Percentiles rank a stretch among this genome's conserved stretches.
phyloP scores from a whole-genome alignment of 306 rosid genomes.

The Prunus davidiana region DNA sequence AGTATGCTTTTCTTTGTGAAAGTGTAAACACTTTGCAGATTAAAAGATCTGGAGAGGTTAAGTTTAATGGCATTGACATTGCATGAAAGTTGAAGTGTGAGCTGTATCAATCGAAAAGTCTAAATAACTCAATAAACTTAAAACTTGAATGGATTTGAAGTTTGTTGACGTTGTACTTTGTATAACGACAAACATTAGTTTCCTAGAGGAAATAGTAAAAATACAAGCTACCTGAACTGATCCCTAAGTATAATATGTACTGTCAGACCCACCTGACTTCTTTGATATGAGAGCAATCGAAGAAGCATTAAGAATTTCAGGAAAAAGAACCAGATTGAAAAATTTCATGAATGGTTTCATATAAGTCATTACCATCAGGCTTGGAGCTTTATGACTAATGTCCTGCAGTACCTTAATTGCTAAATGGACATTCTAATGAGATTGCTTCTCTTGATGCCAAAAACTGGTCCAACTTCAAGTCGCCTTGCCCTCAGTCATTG shows the following conservation, averaged over 20 bases:
- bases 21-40: too few species aligned
- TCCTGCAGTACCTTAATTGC: not conserved
- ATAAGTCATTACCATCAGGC: not conserved
- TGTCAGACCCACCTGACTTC: too few species aligned
- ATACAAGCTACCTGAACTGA: not conserved
- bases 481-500: too few species aligned
- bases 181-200: not conserved
- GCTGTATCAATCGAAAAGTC: not conserved
- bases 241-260: too few species aligned
- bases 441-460: not conserved
- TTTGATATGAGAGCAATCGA: too few species aligned
- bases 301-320: too few species aligned
- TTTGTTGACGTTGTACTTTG: not conserved
- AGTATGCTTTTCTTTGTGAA: too few species aligned
- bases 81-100: not conserved
- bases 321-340: not conserved
- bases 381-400: not conserved
- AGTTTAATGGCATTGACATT: not conserved
- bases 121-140: not conserved
- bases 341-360: not conserved
- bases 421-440: not conserved
- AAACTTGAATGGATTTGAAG: not conserved
- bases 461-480: too few species aligned
- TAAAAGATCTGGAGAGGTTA: not conserved
- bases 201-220: not conserved